A percentile compares a stretch with the other conserved stretches of the same genome.
phyloP scores from a whole-genome alignment of 768 basidiomycete genomes.

The Ramaria sp. region DNA sequence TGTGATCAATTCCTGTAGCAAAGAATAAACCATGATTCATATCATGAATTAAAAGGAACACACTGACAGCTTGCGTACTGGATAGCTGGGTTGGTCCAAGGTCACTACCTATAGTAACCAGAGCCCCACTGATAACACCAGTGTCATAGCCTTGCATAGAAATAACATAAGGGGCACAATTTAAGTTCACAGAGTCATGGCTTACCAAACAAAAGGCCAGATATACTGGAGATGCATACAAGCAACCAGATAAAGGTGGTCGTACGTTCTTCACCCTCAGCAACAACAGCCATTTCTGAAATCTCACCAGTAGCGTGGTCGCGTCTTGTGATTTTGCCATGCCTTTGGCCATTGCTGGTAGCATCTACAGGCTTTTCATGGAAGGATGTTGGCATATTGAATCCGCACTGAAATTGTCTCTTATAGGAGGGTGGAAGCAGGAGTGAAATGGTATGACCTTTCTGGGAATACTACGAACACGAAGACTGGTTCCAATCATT shows the following conservation, averaged over 20 bases:
- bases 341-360: background rate
- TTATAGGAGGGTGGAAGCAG: background rate
- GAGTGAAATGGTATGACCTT: background rate
- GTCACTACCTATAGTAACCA: constrained; percentile 61
- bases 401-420: background rate
- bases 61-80: constrained; percentile 48
- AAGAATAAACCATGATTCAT: background rate
- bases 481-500: background rate
- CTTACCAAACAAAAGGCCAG: constrained; percentile 66
- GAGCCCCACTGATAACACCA: constrained; percentile 70
- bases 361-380: background rate
- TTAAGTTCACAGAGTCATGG: background rate
- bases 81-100: constrained; percentile 47
- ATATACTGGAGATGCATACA: constrained; percentile 63
- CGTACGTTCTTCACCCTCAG: constrained; percentile 53
- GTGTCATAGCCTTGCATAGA: constrained; percentile 60
- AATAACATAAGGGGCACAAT: background rate
- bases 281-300: constrained; percentile 46
- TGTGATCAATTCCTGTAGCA: constrained; percentile 61
- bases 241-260: constrained; percentile 74
- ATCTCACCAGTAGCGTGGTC: constrained; percentile 32
- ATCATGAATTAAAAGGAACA: background rate
- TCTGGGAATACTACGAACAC: background rate
- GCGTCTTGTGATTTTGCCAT: background rate
- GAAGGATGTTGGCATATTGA: background rate